Evolutionary conservation across 1,284 basidiomycete species (phyloP), one percentile per base, ranked within the genome.

Genomic region (Marasmius sp.): DNA sequence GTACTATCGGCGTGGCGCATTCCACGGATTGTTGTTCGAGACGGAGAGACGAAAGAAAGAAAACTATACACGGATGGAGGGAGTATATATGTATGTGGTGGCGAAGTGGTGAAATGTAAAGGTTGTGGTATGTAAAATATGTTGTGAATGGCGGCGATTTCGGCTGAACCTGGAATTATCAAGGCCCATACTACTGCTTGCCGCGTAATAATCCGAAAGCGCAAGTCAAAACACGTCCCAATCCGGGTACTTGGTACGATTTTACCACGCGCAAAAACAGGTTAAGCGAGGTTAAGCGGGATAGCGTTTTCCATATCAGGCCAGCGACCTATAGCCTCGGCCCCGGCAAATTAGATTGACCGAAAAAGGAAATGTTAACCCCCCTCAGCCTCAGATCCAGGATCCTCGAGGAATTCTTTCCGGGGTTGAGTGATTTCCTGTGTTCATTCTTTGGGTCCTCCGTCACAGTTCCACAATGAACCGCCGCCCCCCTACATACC

Each of bases 301-400:
- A 51, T 36, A 54, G 36, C 37, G 34, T 33, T 18, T 34, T 38
- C 61, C 54, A 57, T 56, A 59, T 62, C 49, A 53, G 61, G 61
- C 37, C 52, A 41, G 51, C n/a, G 50, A 55, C 11, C 18, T 34
- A 58, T 39, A 48, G 61, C 61, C 61, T 62, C 61, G 61, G 61
- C 61, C 61, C 61, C 61, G 61, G 61, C 57, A 54, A 59, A 59
- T 33, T 48, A 20, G 52, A 56, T 62, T 62, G 45, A 52, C 61
- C 53, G 57, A 14, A 59, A 59, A 56, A 43, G 58, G 61, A 54
- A 43, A 41, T 34, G 51, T 49, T 59, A 39, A 48, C 59, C 58
- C 57, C 61, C 45, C 20, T 47, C 45, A 47, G 45, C 9, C 8
- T 47, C 20, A 8, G 16, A 8, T n/a, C 59, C 61, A 52, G 56